A percentile compares a stretch with the other conserved stretches of the same genome.
Evolutionary conservation across 306 rosid genomes (phyloP).

Genomic region (Cicer yamashitae): DNA sequence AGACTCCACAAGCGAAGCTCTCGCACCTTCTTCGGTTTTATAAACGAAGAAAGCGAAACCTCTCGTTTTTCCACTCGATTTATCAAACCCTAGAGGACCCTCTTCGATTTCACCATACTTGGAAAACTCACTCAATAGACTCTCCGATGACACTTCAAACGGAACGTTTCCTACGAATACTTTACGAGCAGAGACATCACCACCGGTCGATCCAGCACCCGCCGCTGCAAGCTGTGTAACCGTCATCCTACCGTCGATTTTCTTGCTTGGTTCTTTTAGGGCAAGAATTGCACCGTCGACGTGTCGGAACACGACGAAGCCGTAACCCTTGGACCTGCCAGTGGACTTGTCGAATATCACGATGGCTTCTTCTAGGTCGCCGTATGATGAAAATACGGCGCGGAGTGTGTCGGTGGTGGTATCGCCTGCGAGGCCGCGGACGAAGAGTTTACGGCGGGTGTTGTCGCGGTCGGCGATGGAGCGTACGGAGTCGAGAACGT

Average conservation of each 20-base stretch:
- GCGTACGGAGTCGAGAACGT: conserved; percentile 74
- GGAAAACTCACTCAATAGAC: conserved; percentile 60
- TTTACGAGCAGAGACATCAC: conserved; percentile 53
- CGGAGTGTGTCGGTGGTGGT: conserved; percentile 87
- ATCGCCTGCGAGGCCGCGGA: conserved; percentile 88
- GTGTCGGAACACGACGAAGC: conserved; percentile 79
- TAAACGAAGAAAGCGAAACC: conserved; percentile 90
- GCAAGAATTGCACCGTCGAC: conserved; percentile 87
- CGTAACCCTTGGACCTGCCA: conserved; percentile 82
- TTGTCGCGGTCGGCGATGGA: conserved; percentile 72
- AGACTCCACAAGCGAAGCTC: conserved; percentile 74
- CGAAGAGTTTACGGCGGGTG: conserved; percentile 81
- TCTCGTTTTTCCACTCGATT: conserved; percentile 75
- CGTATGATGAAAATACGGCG: conserved; percentile 69
- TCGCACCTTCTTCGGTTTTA: conserved; percentile 78
- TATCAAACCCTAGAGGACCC: conserved; percentile 93
- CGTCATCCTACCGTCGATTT: conserved; percentile 86
- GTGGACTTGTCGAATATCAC: conserved; percentile 80
- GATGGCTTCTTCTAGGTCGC: conserved; percentile 86
- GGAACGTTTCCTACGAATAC: conserved; percentile 91
- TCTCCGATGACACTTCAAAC: conserved; percentile 75
- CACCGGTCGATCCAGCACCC: conserved; percentile 41
- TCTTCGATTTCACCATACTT: conserved; percentile 88
- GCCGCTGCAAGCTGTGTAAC: conserved; percentile 90
- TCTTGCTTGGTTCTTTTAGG: conserved; percentile 87